These are phyloP conservation scores for Hansfordia pulvinata DNA, from an alignment of 2,329 filamentous ascomycete genomes.

Conservation along the genomic window DNA sequence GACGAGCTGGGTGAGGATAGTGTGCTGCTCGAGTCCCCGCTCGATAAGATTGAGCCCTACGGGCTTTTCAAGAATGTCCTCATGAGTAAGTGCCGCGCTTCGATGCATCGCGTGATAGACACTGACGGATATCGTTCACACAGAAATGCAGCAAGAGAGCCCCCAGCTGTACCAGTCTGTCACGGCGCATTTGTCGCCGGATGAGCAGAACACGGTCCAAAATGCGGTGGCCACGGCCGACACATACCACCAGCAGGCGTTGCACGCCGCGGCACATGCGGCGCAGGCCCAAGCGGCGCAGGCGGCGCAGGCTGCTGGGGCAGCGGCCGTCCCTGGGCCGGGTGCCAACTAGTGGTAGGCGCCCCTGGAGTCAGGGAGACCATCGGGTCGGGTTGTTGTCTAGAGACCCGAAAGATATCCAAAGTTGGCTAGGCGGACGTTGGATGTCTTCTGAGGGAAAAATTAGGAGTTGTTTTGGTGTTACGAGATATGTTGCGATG, in stretches of 20 bases:
- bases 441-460: no score
- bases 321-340: no score
- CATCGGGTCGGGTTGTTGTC: no score
- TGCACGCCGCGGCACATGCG: no score
- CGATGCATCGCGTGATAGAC: not conserved
- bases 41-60: slow-evolving; percentile 94
- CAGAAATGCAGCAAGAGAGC: slow-evolving; percentile 81
- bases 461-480: no score
- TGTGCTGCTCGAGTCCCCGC: slow-evolving; percentile 78
- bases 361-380: no score
- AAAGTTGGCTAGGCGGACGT: no score
- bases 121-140: slow-evolving; percentile 15
- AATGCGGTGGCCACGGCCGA: slow-evolving; percentile 61
- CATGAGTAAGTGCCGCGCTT: slow-evolving; percentile 49
- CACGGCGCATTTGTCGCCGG: slow-evolving; percentile 61
- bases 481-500: no score
- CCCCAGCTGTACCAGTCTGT: slow-evolving; percentile 77
- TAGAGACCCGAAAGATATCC: no score
- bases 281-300: no score
- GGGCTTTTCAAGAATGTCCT: slow-evolving; percentile 73
- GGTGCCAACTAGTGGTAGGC: no score
- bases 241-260: slow-evolving; percentile 14
- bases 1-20: slow-evolving; percentile 90
- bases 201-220: slow-evolving; percentile 74
- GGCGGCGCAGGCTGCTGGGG: not conserved